phyloP scores from a whole-genome alignment of 345 rosid species.

The Lumnitzera racemosa region DNA sequence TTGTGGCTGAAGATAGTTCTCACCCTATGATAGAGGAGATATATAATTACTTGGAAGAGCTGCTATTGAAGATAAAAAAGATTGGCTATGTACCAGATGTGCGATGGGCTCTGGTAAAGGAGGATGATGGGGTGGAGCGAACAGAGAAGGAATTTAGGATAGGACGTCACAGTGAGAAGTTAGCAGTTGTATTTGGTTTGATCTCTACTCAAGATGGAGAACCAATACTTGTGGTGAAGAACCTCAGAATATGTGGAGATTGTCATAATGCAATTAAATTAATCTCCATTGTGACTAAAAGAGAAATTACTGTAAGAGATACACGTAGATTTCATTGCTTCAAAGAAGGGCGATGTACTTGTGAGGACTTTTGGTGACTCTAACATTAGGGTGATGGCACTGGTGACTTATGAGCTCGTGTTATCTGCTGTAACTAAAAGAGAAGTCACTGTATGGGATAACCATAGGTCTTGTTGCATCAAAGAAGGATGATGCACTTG shows the following conservation, averaged over 20 bases:
- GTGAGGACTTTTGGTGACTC: constrained; percentile 76
- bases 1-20: constrained; percentile 78
- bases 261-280: constrained; percentile 80
- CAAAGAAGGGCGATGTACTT: constrained; percentile 62
- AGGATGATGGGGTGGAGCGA: constrained; percentile 37
- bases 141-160: constrained; percentile 57
- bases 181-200: constrained; percentile 81
- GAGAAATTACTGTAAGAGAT: constrained; percentile 74
- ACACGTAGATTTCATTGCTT: constrained; percentile 71
- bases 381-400: not conserved
- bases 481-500: too few relatives aligned
- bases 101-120: constrained; percentile 59
- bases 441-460: too few relatives aligned
- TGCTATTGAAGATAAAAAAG: constrained; percentile 51
- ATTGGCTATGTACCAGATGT: constrained; percentile 72
- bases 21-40: constrained; percentile 72
- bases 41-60: constrained; percentile 49
- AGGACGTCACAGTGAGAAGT: constrained; percentile 82
- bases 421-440: too few relatives aligned
- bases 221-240: constrained; percentile 67
- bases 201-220: constrained; percentile 56
- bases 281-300: constrained; percentile 45
- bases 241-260: constrained; percentile 84
- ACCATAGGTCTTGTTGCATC: too few relatives aligned
- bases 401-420: too few relatives aligned